phyloP scores from a whole-genome alignment of 345 rosid species.

The Gynandropsis gynandra region DNA sequence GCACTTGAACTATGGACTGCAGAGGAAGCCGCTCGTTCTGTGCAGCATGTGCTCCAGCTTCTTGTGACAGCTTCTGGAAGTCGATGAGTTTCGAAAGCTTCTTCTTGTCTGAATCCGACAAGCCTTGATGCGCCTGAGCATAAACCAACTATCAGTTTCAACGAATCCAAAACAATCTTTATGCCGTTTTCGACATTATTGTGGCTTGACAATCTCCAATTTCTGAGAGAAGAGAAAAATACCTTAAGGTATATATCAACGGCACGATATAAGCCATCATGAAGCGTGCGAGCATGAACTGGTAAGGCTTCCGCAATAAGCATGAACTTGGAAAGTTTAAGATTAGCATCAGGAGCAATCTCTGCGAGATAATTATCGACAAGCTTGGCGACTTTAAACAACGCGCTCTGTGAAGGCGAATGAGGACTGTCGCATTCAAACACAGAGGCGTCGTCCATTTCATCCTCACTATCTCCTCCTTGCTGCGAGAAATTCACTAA shows the following conservation, averaged over 20 bases:
- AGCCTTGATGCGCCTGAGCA: constrained; percentile 63
- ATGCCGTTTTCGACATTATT: too few species aligned
- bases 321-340: constrained; percentile 81
- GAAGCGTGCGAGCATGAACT: constrained; percentile 75
- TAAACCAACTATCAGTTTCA: constrained; percentile 9
- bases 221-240: too few species aligned
- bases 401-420: constrained; percentile 74
- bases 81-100: constrained; percentile 71
- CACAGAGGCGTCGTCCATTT: constrained; percentile 66
- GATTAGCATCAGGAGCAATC: constrained; percentile 92
- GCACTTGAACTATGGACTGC: constrained; percentile 93
- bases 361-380: constrained; percentile 92
- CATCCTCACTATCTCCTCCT: constrained; percentile 86
- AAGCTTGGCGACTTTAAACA: constrained; percentile 77
- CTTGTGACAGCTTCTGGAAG: constrained; percentile 95
- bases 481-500: constrained; percentile 92
- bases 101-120: constrained; percentile 78
- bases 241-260: constrained; percentile 89
- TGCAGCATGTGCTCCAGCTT: constrained; percentile 97
- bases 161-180: background rate
- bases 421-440: constrained; percentile 73
- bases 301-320: constrained; percentile 85
- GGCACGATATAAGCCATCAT: constrained; percentile 88
- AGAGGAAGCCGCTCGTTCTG: constrained; percentile 94
- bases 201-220: background rate